Base-by-base conservation (phyloP, 2,329 filamentous ascomycete species). In the Colletotrichum zoysiae region DNA sequence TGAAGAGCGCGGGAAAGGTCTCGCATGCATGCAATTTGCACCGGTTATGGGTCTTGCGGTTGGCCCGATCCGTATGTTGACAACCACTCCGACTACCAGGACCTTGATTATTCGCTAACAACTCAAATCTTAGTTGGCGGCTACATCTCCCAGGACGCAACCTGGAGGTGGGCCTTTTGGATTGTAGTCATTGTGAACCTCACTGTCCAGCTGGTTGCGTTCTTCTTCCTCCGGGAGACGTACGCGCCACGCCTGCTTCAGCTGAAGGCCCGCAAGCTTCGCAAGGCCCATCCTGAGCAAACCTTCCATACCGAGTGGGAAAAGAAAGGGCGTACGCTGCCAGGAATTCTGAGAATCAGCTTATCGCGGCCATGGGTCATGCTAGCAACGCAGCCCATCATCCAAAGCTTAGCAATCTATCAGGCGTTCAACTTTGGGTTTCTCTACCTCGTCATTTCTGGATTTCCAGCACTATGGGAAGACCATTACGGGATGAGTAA, bases 381-480 rank as follows among this genome's bases (percentile, higher is more conserved):
- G 5, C 81, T 92, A 0, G 74, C 76, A 8, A 89, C 88, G 0
- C 89, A 92, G 65, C 87, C 89, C 14, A 90, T 91, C 70, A 85
- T 92, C 35, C 88, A 90, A 75, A 82, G 86, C 33, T 77, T 88
- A 0, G 84, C 88, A 0, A 55, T 86, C 12, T 87, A 90, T 75
- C 86, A 86, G 74, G 90, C 86, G 0, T 88, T 89, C 73, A 80
- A 88, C 20, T 92, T 91, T 74, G 90, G 90, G 0, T 78, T 90
- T 0, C 86, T 92, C 77, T 92, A 92, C 68, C 86, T 92, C 30
- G 84, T 90, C 40, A 84, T 93, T 0, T 87, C 88, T 0, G 91
- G 87, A 2, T 91, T 91, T 74, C 87, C 91, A 0, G 76, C 78
- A 0, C 81, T 93, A 0, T 93, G 89, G 89, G 82, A 78, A 2